Conservation (phyloP, 73 alveolate species). For the Effrenium voratum region DNA sequence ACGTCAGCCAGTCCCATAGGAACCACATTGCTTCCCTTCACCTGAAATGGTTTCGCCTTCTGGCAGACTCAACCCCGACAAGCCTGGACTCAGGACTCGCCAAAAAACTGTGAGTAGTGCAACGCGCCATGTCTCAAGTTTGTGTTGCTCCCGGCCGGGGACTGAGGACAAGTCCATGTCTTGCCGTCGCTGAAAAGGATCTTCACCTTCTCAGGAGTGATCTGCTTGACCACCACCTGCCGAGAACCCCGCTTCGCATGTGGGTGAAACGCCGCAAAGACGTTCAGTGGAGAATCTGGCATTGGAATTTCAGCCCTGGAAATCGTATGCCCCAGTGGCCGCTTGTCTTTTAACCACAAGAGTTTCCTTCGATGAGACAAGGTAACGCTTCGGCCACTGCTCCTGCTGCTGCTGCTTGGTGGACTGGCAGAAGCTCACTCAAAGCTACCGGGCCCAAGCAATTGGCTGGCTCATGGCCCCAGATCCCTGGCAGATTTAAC, state of each 20-base stretch:
- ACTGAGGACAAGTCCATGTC: neutral
- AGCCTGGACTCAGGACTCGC: neutral
- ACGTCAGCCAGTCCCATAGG: neutral
- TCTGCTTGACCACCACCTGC: constrained; percentile 78
- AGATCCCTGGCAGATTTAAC: too few relatives aligned
- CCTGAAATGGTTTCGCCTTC: neutral
- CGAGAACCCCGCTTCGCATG: too few relatives aligned
- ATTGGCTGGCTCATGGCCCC: too few relatives aligned
- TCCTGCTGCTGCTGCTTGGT: too few relatives aligned
- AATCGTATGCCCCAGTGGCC: neutral
- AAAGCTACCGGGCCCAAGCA: too few relatives aligned
- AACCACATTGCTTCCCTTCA: neutral
- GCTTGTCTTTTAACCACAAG: too few relatives aligned
- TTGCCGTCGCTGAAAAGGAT: constrained; percentile 61
- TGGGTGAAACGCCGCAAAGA: too few relatives aligned
- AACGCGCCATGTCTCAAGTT: too few relatives aligned
- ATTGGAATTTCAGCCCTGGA: neutral
- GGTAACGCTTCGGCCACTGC: too few relatives aligned
- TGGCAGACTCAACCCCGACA: neutral
- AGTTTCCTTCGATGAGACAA: too few relatives aligned
- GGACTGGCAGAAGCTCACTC: too few relatives aligned
- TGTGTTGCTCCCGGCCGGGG: neutral
- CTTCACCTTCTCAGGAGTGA: constrained; percentile 56
- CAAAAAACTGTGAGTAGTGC: neutral
- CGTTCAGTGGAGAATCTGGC: too few relatives aligned